Evolutionary conservation across 2,329 filamentous ascomycete genomes (phyloP).

Genomic region (Nemania sp.): DNA sequence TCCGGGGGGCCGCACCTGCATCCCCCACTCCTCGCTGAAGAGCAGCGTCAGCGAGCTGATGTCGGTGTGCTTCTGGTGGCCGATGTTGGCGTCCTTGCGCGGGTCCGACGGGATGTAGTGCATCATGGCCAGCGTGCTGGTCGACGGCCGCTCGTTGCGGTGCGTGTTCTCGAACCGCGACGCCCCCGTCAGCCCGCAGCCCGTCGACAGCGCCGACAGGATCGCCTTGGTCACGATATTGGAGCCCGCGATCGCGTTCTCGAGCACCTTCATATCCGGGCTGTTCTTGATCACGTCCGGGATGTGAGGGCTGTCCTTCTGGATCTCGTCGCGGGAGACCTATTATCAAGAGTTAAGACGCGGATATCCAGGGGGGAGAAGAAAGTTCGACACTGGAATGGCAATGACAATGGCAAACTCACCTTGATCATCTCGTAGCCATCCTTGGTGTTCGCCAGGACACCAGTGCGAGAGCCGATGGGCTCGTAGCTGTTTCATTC

Average conservation of each 20-base stretch:
- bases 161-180: slow-evolving; percentile 56
- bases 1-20: slow-evolving; percentile 59
- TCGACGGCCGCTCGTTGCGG: slow-evolving; percentile 55
- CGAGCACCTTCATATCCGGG: slow-evolving; percentile 52
- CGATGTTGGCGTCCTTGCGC: slow-evolving; percentile 48
- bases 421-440: slow-evolving; percentile 60
- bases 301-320: slow-evolving; percentile 51
- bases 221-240: slow-evolving; percentile 57
- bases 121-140: slow-evolving; percentile 58
- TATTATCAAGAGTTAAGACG: slow-evolving; percentile 1
- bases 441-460: slow-evolving; percentile 53
- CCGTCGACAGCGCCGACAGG: slow-evolving; percentile 55
- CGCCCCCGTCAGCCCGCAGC: slow-evolving; percentile 50
- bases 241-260: slow-evolving; percentile 54
- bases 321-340: slow-evolving; percentile 55
- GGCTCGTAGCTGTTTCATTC: slow-evolving; percentile 53
- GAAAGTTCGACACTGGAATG: too few relatives aligned
- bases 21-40: slow-evolving; percentile 60
- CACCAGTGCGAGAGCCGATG: slow-evolving; percentile 53
- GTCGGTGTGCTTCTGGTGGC: slow-evolving; percentile 62
- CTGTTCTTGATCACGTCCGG: slow-evolving; percentile 54
- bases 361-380: not conserved
- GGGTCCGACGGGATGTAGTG: slow-evolving; percentile 56
- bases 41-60: slow-evolving; percentile 59
- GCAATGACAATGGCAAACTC: not conserved